Evolutionary conservation across 2,329 filamentous ascomycete species (phyloP).

Genomic region (Xylariaceae sp.): DNA sequence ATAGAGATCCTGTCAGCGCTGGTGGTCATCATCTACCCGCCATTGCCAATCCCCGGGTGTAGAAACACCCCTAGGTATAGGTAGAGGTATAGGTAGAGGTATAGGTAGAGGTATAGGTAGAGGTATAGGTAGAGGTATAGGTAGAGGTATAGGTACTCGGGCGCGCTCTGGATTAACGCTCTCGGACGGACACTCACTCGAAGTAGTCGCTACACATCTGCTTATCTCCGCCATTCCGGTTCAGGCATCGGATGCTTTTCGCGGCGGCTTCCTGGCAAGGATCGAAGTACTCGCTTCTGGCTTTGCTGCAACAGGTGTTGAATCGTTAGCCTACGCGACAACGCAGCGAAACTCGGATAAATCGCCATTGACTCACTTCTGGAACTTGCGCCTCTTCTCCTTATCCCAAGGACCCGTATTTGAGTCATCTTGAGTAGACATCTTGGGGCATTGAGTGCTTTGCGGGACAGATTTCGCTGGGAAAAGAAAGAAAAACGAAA

Average conservation of each 20-base stretch:
- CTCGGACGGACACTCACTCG: conserved; percentile 63
- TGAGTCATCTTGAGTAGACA: conserved; percentile 30
- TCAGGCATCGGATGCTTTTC: conserved; percentile 82
- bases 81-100: no score
- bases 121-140: no score
- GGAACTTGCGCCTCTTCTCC: conserved; percentile 65
- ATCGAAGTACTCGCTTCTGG: conserved; percentile 86
- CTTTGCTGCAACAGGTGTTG: conserved; percentile 63
- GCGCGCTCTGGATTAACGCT: neutral
- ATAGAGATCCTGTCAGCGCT: conserved; percentile 12
- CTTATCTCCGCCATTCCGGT: conserved; percentile 83
- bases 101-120: no score
- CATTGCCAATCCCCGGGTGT: no score
- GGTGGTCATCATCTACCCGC: neutral
- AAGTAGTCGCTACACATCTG: conserved; percentile 96
- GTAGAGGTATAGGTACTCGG: no score
- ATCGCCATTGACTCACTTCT: conserved; percentile 64
- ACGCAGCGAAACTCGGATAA: no score
- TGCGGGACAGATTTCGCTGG: neutral
- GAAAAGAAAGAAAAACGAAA: no score
- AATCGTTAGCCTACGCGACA: neutral
- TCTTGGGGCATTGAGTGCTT: conserved; percentile 19
- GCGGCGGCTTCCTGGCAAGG: conserved; percentile 92
- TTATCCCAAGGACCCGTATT: conserved; percentile 54
- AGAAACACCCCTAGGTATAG: no score